Base-by-base conservation (phyloP, 352 stramenopile genomes). In the Phytophthora chlamydospora region DNA sequence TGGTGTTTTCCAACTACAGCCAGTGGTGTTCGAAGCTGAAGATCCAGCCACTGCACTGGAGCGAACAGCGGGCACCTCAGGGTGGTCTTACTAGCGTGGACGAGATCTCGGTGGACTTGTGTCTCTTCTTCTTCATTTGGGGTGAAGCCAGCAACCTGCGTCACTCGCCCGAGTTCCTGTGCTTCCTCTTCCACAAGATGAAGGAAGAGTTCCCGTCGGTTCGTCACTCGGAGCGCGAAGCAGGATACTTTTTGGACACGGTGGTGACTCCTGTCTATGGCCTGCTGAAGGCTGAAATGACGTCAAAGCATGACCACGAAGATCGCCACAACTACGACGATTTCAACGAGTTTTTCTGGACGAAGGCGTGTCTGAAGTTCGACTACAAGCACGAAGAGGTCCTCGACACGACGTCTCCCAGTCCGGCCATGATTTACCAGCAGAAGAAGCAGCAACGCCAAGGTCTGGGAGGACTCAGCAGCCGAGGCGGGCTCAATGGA, bases 321-420 rank as follows among this genome's bases (percentile, higher is more conserved):
- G 87, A 98, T 46, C 96, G 94, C 24, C 85, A 96, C 64, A 99
- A 99, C 73, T 99, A 99, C 67, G 97, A 99, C 42, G 97, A 99
- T 66, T 98, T 99, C 63, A 99, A 99, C 76, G 97, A 99, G 81
- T 99, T 99, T 66, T 99, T 99, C 68, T 99, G 97, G 97, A 97
- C 87, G 16, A 82, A 88, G n/a, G 75, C 88, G 2, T 99, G 97
- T 62, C 82, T 99, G 21, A 84, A 91, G 35, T 99, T 90, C 60
- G 89, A 97, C 58, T 98, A 98, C 80, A 97, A 96, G 56, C 78
- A 91, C 53, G 85, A 91, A 55, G 85, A 93, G 21, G 74, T 90
- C 14, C 68, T 95, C 40, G 88, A 97, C n/a, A 68, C 76, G 2
- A 68, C 72, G 13, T 91, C 84, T 1, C 80, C 84, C 0, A 91